Percentiles rank a stretch among this genome's conserved stretches.
Conservation (phyloP, 2,329 filamentous ascomycete species). For the Neopestalotiopsis rosae region DNA sequence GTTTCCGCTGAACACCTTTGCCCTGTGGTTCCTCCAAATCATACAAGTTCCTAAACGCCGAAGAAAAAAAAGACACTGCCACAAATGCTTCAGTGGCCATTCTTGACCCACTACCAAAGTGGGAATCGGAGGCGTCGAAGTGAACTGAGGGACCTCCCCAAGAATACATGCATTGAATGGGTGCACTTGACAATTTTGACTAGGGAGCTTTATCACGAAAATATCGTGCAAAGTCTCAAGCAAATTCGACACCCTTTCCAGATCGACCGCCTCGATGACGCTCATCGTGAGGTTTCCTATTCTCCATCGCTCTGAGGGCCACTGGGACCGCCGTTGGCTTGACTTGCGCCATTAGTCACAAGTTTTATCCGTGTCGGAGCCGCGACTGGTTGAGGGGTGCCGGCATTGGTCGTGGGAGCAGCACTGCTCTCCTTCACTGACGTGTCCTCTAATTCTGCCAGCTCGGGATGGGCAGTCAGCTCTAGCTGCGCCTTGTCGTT, state of each 20-base stretch:
- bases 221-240: too few species aligned
- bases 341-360: constrained; percentile 37
- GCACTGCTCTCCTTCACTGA: constrained; percentile 45
- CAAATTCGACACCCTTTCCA: too few species aligned
- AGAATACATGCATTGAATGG: background rate
- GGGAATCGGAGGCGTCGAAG: background rate
- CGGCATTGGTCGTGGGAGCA: constrained; percentile 61
- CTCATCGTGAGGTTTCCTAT: constrained; percentile 13
- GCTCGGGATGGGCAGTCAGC: constrained; percentile 58
- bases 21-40: constrained; percentile 15
- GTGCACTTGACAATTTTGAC: background rate
- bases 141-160: background rate
- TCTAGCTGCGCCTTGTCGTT: constrained; percentile 58
- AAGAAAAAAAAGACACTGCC: background rate
- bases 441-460: constrained; percentile 59
- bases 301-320: constrained; percentile 36
- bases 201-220: background rate
- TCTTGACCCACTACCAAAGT: background rate
- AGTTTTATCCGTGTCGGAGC: constrained; percentile 73
- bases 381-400: constrained; percentile 67
- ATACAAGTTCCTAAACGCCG: background rate
- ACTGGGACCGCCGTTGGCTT: constrained; percentile 28
- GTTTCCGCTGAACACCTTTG: constrained; percentile 27
- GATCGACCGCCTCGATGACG: background rate
- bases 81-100: background rate